Evolutionary conservation across 2,329 filamentous ascomycete genomes (phyloP).

Genomic region (Pseudocercospora macadamiae): DNA sequence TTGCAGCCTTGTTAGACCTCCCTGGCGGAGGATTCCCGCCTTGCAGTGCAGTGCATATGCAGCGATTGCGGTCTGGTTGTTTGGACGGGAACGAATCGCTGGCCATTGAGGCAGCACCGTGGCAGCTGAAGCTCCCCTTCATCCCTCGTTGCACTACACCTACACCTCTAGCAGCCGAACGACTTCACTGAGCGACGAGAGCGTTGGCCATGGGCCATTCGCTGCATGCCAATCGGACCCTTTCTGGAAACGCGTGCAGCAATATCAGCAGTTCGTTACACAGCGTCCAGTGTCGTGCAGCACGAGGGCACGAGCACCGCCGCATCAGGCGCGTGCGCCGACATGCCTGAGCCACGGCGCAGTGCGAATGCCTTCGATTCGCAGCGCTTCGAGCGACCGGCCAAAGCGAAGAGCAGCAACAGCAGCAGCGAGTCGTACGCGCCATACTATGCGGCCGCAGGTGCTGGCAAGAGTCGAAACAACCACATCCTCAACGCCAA

Average conservation of each 20-base stretch:
- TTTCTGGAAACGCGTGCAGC: slow-evolving; percentile 2
- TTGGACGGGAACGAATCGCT: neutral
- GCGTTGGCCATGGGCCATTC: slow-evolving; percentile 1
- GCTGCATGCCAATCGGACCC: neutral
- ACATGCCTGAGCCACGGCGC: slow-evolving; percentile 3
- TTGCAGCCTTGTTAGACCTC: neutral
- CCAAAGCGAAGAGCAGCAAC: slow-evolving; percentile 35
- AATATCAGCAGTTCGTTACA: neutral
- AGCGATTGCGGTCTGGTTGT: neutral
- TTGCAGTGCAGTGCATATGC: neutral
- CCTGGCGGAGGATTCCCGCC: too few relatives aligned
- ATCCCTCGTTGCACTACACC: neutral
- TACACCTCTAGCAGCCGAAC: neutral
- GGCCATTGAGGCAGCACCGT: slow-evolving; percentile 1
- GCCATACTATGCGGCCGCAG: slow-evolving; percentile 19
- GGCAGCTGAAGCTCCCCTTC: neutral
- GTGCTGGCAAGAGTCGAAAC: slow-evolving; percentile 14
- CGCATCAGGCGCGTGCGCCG: slow-evolving; percentile 4
- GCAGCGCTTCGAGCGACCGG: slow-evolving; percentile 22
- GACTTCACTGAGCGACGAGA: neutral
- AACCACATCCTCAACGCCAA: slow-evolving; percentile 18
- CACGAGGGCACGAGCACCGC: neutral
- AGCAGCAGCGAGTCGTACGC: slow-evolving; percentile 31
- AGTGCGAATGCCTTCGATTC: slow-evolving; percentile 13
- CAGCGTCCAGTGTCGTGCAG: neutral